Conservation (phyloP, 371 early-diverging fungal genomes). For the Furculomyces boomerangus region DNA sequence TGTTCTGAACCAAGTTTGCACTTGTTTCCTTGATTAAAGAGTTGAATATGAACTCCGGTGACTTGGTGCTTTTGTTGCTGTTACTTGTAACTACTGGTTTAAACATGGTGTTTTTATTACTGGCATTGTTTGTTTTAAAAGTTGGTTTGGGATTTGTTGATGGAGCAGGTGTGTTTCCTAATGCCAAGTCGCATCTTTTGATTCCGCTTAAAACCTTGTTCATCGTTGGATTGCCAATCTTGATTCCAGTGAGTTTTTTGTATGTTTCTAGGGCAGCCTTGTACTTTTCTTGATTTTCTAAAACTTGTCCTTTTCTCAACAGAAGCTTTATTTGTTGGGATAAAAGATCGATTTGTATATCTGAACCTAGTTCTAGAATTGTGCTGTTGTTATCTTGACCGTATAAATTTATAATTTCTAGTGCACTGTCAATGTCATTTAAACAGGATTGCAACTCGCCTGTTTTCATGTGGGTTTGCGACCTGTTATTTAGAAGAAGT, state of each 20-base stretch:
- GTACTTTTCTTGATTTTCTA: constrained; percentile 64
- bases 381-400: no score
- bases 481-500: constrained; percentile 76
- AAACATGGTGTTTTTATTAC: not conserved
- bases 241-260: constrained; percentile 27
- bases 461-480: constrained; percentile 62
- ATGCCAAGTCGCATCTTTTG: constrained; percentile 39
- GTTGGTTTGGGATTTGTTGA: not conserved
- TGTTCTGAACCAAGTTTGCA: constrained; percentile 2
- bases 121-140: not conserved
- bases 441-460: constrained; percentile 49
- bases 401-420: no score
- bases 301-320: constrained; percentile 56
- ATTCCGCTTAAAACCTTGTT: constrained; percentile 40
- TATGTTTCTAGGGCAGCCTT: constrained; percentile 51
- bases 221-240: constrained; percentile 15
- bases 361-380: no score
- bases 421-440: constrained; percentile 4
- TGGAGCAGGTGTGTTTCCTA: constrained; percentile 3
- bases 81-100: not conserved
- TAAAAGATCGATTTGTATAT: no score
- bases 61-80: constrained; percentile 6
- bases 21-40: constrained; percentile 12
- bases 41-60: constrained; percentile 28
- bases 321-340: constrained; percentile 51